Evolutionary conservation across 2,329 filamentous ascomycete genomes (phyloP).

Genomic region (Diaporthe capsici): DNA sequence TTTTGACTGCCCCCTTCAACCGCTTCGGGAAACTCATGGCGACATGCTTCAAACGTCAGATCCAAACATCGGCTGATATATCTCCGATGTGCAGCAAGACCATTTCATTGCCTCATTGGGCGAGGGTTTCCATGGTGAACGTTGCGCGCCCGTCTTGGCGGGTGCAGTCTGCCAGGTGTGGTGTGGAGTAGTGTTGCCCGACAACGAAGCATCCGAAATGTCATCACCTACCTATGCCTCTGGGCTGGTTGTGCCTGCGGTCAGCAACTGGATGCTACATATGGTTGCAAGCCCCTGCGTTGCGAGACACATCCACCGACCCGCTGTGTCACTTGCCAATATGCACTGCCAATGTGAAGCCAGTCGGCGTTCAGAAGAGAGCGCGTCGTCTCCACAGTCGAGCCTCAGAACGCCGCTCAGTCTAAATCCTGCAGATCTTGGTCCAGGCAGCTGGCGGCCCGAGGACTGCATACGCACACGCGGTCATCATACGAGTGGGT

Average conservation of each 20-base stretch:
- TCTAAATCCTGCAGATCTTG: constrained; percentile 24
- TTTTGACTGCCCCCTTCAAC: constrained; percentile 24
- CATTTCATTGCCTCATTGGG: not conserved
- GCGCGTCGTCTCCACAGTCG: constrained; percentile 15
- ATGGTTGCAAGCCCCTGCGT: constrained; percentile 16
- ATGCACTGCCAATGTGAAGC: constrained; percentile 8
- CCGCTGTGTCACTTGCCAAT: constrained; percentile 13
- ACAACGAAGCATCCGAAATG: constrained; percentile 4
- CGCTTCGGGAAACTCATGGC: constrained; percentile 13
- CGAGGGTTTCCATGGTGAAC: not conserved
- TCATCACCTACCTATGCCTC: not conserved
- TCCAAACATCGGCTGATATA: constrained; percentile 29
- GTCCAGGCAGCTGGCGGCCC: constrained; percentile 33
- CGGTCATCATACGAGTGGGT: constrained; percentile 21
- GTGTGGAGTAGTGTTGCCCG: not conserved
- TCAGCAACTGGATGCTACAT: constrained; percentile 14
- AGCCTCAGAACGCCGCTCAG: constrained; percentile 22
- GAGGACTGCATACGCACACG: constrained; percentile 35
- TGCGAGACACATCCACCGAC: constrained; percentile 5
- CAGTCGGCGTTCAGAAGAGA: constrained; percentile 17
- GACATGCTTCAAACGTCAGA: constrained; percentile 30
- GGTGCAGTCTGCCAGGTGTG: not conserved
- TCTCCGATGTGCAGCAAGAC: not conserved
- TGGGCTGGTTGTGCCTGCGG: not conserved
- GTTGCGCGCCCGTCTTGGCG: not conserved